Evolutionary conservation across 2,329 filamentous ascomycete species (phyloP).

Genomic region (Sporothrix schenckii): DNA sequence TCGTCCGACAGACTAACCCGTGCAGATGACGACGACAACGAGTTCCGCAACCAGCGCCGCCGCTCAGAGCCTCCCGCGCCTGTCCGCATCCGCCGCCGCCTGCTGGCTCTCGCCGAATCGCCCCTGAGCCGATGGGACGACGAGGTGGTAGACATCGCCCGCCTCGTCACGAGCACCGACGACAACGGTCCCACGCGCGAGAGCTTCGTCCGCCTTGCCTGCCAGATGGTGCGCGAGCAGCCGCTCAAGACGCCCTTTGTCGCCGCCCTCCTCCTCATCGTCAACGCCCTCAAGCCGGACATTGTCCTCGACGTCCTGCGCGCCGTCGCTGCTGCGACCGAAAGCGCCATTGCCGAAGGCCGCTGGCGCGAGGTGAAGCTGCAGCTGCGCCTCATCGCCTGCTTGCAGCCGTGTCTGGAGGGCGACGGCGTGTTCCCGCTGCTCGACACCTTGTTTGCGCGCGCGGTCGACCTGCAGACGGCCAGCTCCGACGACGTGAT

Average conservation of each 20-base stretch:
- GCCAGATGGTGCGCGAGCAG: slow-evolving; percentile 84
- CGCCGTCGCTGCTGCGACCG: slow-evolving; percentile 62
- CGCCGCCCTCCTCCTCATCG: slow-evolving; percentile 77
- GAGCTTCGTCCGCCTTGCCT: slow-evolving; percentile 70
- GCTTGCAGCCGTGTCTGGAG: slow-evolving; percentile 68
- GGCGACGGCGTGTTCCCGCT: slow-evolving; percentile 84
- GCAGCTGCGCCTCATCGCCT: slow-evolving; percentile 84
- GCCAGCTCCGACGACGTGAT: slow-evolving; percentile 89
- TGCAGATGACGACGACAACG: slow-evolving; percentile 66
- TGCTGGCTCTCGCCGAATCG: slow-evolving; percentile 80
- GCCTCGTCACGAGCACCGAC: slow-evolving; percentile 76
- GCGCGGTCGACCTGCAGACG: slow-evolving; percentile 91
- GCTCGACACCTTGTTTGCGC: slow-evolving; percentile 84
- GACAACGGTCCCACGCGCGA: slow-evolving; percentile 76
- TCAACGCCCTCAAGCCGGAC: slow-evolving; percentile 77
- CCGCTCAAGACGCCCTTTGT: slow-evolving; percentile 97
- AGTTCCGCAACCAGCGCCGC: slow-evolving; percentile 72
- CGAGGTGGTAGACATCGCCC: slow-evolving; percentile 74
- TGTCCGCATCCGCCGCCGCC: slow-evolving; percentile 73
- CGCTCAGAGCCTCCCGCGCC: slow-evolving; percentile 70
- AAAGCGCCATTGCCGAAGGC: slow-evolving; percentile 69
- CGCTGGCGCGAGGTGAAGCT: slow-evolving; percentile 93
- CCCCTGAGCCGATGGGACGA: slow-evolving; percentile 77
- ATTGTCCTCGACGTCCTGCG: slow-evolving; percentile 71
- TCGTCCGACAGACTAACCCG: background rate